Base-by-base conservation (phyloP, 2,329 filamentous ascomycete species). In the Phialemoniopsis sp. region DNA sequence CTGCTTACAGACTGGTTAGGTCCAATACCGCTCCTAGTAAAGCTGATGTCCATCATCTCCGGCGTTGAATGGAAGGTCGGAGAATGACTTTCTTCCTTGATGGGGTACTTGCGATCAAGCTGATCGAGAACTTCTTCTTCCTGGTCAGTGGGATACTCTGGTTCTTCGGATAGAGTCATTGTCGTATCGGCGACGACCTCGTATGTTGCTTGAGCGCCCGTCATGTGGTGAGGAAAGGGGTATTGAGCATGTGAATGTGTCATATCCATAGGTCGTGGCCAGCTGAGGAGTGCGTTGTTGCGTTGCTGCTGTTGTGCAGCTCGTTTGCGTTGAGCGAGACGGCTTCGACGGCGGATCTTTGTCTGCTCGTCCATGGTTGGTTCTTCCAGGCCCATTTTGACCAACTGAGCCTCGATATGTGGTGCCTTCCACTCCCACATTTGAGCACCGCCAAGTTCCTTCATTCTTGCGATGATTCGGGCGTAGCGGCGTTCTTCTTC, bases 321-420 rank as follows among this genome's bases (percentile, higher is more conserved):
- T 18, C 15, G 35, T 29, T 38, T 37, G n/a, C 47, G 45, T 15
- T 46, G 47, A 36, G 48, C 51, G 43, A 58, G 61, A n/a, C 62
- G 54, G 43, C 65, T 68, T 33, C 64, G 63, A n/a, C 69, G 64
- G 4, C 68, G 63, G 19, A 58, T 55, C 36, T 65, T 66, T 13
- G 54, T 59, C 14, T 63, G 53, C 19, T 63, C 55, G 34, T 70
- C 62, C 34, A 64, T 55, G 41, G 65, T 63, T 15, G 68, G 52
- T 39, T 73, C 67, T 39, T 73, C 68, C 36, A 73, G 55, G 38
- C 66, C 70, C 32, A 71, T 45, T 43, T 67, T 66, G 39, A 75
- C 67, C 3, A 78, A 58, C 47, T 70, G 69, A 49, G 68, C 62
- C 44, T 74, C 68, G 30, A 78, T 61, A 43, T 76, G 71, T 21